phyloP scores from a whole-genome alignment of 176 grass and related monocot genomes.

The Oryza meridionalis region DNA sequence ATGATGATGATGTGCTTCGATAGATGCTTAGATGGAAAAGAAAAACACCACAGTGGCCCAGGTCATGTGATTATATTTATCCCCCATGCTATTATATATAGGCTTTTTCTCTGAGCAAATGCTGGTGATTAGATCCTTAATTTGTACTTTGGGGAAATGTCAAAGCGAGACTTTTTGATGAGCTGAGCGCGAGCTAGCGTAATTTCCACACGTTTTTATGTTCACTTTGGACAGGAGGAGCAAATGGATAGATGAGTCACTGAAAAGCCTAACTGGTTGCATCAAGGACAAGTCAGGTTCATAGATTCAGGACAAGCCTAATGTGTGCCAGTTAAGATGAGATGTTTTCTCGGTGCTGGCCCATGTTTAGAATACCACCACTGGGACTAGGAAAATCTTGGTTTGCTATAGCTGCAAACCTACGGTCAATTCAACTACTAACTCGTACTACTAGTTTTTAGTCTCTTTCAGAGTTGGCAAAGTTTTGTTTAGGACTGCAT shows the following conservation, averaged over 20 bases:
- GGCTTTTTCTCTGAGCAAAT: constrained; percentile 1
- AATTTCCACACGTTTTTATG: neutral
- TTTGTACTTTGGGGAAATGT: constrained; percentile 49
- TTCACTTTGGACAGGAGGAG: neutral
- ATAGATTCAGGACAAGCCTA: constrained; percentile 18
- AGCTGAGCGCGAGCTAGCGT: neutral
- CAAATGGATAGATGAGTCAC: neutral
- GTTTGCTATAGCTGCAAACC: neutral
- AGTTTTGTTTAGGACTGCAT: neutral
- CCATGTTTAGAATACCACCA: neutral
- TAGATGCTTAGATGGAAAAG: constrained; percentile 35
- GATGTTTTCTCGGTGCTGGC: neutral
- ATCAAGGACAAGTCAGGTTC: constrained; percentile 13
- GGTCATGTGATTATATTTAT: constrained; percentile 3
- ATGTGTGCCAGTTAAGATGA: neutral
- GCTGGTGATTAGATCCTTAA: constrained; percentile 39
- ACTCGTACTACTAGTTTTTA: neutral
- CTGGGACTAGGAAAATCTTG: neutral
- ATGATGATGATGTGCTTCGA: constrained; percentile 14
- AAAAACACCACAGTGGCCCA: neutral
- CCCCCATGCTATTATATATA: neutral
- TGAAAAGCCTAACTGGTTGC: constrained; percentile 26
- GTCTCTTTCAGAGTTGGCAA: neutral
- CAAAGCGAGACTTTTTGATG: constrained; percentile 21
- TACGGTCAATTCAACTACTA: neutral